Percentiles rank a stretch among this genome's conserved stretches.
Conservation (phyloP, 192 early-diverging fungal species). For the Mortierella antarctica region DNA sequence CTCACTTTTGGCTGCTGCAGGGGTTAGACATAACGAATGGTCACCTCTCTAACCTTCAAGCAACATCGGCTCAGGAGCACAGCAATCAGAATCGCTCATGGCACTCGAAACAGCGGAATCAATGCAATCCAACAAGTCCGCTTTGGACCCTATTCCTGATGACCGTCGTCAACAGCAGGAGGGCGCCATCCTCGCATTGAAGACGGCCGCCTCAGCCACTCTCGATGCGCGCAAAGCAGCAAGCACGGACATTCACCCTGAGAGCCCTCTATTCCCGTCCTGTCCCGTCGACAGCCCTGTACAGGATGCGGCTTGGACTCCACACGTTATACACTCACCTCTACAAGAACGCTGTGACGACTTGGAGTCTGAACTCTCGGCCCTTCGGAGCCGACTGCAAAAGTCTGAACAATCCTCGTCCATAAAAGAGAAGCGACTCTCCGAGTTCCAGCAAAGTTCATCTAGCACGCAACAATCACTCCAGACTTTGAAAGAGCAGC, state of each 20-base stretch:
- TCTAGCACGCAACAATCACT: conserved; percentile 24
- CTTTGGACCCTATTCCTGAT: not conserved
- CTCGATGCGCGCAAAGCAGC: not conserved
- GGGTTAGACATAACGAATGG: no score
- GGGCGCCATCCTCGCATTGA: not conserved
- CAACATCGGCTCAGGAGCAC: no score
- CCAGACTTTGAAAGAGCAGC: conserved; percentile 24
- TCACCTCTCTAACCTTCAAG: no score
- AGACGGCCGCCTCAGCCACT: not conserved
- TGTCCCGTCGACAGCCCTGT: not conserved
- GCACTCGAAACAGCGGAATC: not conserved
- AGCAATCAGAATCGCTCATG: not conserved
- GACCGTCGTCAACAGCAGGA: conserved; percentile 2
- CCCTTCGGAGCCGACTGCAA: conserved; percentile 11
- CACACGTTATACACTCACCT: not conserved
- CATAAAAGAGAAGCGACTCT: conserved; percentile 34
- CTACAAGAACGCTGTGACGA: conserved; percentile 26
- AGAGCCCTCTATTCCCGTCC: not conserved
- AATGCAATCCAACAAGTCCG: not conserved
- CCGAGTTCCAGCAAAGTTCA: conserved; percentile 24
- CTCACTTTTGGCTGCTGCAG: not conserved
- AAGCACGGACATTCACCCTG: no score
- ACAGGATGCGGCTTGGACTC: not conserved
- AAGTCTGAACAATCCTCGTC: conserved; percentile 19
- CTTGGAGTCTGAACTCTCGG: conserved; percentile 27